Base-by-base conservation (phyloP, 1,284 basidiomycete species). In the Trichosporon coremiiforme region DNA sequence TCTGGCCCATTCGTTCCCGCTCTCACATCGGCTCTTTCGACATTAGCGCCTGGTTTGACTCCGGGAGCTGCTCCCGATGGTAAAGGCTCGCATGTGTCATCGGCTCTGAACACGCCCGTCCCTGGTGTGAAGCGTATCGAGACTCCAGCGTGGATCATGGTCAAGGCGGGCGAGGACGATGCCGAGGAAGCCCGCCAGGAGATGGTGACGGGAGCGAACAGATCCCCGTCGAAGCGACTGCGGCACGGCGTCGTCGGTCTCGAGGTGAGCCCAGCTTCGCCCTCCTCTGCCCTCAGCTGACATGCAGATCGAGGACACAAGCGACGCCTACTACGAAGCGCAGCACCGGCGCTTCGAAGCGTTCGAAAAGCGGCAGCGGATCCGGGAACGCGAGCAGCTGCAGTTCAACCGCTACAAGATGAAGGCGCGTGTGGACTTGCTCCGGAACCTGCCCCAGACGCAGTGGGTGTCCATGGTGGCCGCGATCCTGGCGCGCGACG, bases 341-440 rank as follows among this genome's bases (percentile, higher is more conserved):
- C 88, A 92, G 50, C 94, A 96, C 82, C 88, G 89, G 68, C 92
- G 92, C 79, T 93, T 91, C 80, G 94, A 95, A 80, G 88, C 87
- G 17, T 90, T 92, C 69, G 94, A 96, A 82, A 93, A 92, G 79
- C 88, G 92, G 12, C 89, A 91, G 78, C 89, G 93, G 2, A 85
- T 93, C 53, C 88, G 93, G 68, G 94, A 96, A 83, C 92, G 93
- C 81, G 94, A 95, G 81, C 93, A 93, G 78, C 87, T 97, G 71
- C 89, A 91, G 79, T 90, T 93, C 73, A 92, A 94, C 78, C 92
- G 94, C 73, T 93, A 94, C 84, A 95, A 94, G 81, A 88, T 97
- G 76, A 90, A 91, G 77, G 89, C 93, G 77, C 88, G 94, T 38
- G 91, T 95, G 73, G 93, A 95, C 62, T 90, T 94, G 78, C 86